phyloP scores from a whole-genome alignment of 495 filamentous ascomycete species.

The Xylaria scruposa region DNA sequence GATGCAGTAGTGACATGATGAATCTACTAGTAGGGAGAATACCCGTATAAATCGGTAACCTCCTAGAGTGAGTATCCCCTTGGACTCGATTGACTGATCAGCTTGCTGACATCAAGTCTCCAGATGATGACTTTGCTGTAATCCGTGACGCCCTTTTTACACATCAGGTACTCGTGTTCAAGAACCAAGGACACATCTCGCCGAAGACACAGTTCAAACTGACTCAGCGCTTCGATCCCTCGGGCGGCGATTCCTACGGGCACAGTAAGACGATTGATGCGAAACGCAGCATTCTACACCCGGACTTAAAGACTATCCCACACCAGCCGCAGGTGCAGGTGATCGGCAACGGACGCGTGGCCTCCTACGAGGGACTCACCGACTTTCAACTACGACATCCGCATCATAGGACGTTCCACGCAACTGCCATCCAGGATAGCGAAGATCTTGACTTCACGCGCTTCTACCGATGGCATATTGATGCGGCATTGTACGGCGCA shows the following conservation, averaged over 20 bases:
- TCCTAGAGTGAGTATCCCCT: slow-evolving; percentile 52
- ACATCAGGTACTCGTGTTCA: slow-evolving; percentile 71
- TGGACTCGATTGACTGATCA: background rate
- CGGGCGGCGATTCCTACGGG: slow-evolving; percentile 64
- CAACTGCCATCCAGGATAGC: slow-evolving; percentile 63
- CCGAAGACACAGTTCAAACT: slow-evolving; percentile 74
- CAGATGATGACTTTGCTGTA: slow-evolving; percentile 64
- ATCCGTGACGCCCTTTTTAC: slow-evolving; percentile 67
- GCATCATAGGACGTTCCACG: slow-evolving; percentile 77
- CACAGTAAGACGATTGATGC: slow-evolving; percentile 73
- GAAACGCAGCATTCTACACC: slow-evolving; percentile 73
- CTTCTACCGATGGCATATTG: slow-evolving; percentile 82
- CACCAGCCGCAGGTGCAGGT: slow-evolving; percentile 81
- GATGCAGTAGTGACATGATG: slow-evolving; percentile 21
- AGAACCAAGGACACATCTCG: slow-evolving; percentile 65
- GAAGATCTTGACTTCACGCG: slow-evolving; percentile 72
- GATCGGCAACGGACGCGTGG: slow-evolving; percentile 73
- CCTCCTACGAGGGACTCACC: slow-evolving; percentile 69
- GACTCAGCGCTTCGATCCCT: slow-evolving; percentile 72
- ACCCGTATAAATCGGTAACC: slow-evolving; percentile 63
- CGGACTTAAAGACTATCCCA: slow-evolving; percentile 78
- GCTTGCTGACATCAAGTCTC: slow-evolving; percentile 3
- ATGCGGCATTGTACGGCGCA: slow-evolving; percentile 75
- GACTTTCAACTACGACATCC: slow-evolving; percentile 73
- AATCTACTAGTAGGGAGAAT: slow-evolving; percentile 48